A percentile compares a stretch with the other conserved stretches of the same genome.
Evolutionary conservation across 108 stramenopile genomes (phyloP).

Genomic region (Conticribra weissflogii): DNA sequence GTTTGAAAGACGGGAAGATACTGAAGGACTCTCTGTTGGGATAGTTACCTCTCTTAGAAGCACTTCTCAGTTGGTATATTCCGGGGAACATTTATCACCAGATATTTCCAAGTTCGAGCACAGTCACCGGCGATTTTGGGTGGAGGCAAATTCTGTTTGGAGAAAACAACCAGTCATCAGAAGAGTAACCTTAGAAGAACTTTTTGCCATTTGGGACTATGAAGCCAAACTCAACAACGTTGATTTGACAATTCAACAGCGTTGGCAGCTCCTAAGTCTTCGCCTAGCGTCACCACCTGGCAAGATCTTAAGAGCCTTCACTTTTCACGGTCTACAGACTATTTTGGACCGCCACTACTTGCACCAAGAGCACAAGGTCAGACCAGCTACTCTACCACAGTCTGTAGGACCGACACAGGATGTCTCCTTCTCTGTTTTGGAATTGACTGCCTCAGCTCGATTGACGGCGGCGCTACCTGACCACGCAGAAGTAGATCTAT

Average conservation of each 20-base stretch:
- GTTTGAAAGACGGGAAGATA: conserved; percentile 6
- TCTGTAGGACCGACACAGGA: neutral
- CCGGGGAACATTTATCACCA: neutral
- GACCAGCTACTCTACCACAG: neutral
- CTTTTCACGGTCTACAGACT: neutral
- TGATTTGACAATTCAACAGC: neutral
- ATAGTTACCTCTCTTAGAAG: neutral
- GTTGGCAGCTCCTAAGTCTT: neutral
- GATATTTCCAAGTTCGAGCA: neutral
- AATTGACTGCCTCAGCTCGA: conserved; percentile 1
- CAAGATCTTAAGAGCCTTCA: neutral
- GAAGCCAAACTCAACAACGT: conserved; percentile 9
- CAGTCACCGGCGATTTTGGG: conserved; percentile 12
- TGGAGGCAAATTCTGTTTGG: neutral
- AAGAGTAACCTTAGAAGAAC: neutral
- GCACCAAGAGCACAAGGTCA: neutral
- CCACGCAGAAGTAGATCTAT: conserved; percentile 15
- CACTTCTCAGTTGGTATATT: neutral
- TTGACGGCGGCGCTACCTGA: neutral
- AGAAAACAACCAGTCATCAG: neutral
- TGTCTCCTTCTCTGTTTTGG: conserved; percentile 4
- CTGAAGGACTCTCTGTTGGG: neutral
- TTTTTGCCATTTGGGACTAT: conserved; percentile 15
- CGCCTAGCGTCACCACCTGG: conserved; percentile 2
- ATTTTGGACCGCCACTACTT: neutral